Percentiles rank a stretch among this genome's conserved stretches.
Conservation (phyloP, 805 yeast species). For the Lipomyces kockii region DNA sequence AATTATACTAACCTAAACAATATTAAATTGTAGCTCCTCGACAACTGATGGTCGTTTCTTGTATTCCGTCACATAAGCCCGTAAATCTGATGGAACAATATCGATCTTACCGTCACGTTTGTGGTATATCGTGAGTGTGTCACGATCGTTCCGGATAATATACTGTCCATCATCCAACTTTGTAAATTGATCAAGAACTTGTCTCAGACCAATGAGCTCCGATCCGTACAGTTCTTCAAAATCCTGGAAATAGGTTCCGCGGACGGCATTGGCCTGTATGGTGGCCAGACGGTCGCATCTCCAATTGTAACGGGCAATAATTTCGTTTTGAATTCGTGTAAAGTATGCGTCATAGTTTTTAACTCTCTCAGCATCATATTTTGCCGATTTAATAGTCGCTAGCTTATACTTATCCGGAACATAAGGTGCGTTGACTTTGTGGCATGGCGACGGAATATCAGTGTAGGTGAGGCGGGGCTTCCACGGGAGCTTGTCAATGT, state of each 20-base stretch:
- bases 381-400: background rate
- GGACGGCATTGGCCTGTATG: background rate
- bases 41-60: background rate
- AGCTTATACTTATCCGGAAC: background rate
- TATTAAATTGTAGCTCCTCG: background rate
- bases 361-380: background rate
- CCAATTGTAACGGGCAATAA: background rate
- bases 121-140: background rate
- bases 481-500: background rate
- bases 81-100: slow-evolving; percentile 2
- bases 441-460: background rate
- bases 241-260: background rate
- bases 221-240: background rate
- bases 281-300: background rate
- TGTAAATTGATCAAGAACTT: background rate
- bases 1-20: background rate
- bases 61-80: background rate
- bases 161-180: slow-evolving; percentile 13
- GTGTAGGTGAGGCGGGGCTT: background rate
- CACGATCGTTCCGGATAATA: slow-evolving; percentile 4
- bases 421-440: background rate
- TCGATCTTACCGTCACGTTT: slow-evolving; percentile 8
- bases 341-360: background rate
- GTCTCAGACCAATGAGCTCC: background rate
- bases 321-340: background rate